Evolutionary conservation across 371 early-diverging fungal species (phyloP).

Genomic region (Sporodiniella umbellata): DNA sequence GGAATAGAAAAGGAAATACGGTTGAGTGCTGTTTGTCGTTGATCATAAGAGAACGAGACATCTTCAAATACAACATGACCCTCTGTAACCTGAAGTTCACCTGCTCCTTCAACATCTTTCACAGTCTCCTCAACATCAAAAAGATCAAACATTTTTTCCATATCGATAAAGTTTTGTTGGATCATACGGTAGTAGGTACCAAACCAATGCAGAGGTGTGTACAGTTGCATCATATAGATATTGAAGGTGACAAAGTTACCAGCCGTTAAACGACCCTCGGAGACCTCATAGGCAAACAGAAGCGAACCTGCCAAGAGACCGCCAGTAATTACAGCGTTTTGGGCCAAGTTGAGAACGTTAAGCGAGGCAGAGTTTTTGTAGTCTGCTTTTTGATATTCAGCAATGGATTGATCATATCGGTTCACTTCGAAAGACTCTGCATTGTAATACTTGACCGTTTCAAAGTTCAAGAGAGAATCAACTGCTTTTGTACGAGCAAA

Average conservation of each 20-base stretch:
- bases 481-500: constrained; percentile 76
- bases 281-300: constrained; percentile 76
- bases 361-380: constrained; percentile 67
- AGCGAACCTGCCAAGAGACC: constrained; percentile 78
- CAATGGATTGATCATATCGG: constrained; percentile 73
- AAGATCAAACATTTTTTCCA: constrained; percentile 91
- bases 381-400: constrained; percentile 80
- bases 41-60: constrained; percentile 78
- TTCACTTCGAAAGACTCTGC: constrained; percentile 77
- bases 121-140: constrained; percentile 74
- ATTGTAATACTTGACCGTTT: constrained; percentile 91
- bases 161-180: constrained; percentile 86
- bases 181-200: constrained; percentile 59
- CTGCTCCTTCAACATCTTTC: constrained; percentile 55
- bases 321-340: constrained; percentile 79
- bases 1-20: constrained; percentile 84
- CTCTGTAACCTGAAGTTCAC: constrained; percentile 42
- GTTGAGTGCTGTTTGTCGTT: constrained; percentile 62
- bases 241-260: constrained; percentile 89
- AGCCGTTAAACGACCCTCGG: constrained; percentile 65
- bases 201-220: constrained; percentile 56
- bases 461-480: constrained; percentile 93
- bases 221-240: constrained; percentile 80
- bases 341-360: constrained; percentile 78
- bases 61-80: constrained; percentile 75